A percentile compares a stretch with the other conserved stretches of the same genome.
These are phyloP conservation scores for Pseudisothecium myosuroides DNA, from an alignment of 225 moss, liverwort and hornwort genomes.

Conservation along the genomic window DNA sequence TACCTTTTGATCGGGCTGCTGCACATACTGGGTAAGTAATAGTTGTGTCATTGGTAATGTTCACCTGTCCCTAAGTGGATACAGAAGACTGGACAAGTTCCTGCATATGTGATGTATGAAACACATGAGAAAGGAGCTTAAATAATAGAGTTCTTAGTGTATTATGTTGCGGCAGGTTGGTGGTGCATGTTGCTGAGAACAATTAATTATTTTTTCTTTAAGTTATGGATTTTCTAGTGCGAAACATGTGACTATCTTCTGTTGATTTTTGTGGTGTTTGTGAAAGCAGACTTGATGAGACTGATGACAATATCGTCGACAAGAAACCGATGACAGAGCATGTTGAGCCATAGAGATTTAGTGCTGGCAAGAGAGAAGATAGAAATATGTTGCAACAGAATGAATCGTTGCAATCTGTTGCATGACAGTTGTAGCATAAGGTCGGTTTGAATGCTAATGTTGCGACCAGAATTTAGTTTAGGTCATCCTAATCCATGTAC, in stretches of 20 bases:
- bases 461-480: not conserved
- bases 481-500: not conserved
- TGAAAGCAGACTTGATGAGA: slow-evolving; percentile 2
- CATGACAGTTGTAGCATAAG: not conserved
- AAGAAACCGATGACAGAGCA: not conserved
- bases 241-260: not conserved
- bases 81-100: not conserved
- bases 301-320: slow-evolving; percentile 21
- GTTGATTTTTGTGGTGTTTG: not conserved
- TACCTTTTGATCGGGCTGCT: slow-evolving; percentile 36
- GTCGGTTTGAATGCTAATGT: not conserved
- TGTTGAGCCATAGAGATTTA: not conserved
- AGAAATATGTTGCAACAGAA: not conserved
- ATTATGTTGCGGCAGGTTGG: not conserved
- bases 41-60: not conserved
- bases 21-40: not conserved
- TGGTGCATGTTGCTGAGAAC: not conserved
- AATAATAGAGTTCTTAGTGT: not conserved
- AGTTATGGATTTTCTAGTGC: not conserved
- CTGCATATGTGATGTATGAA: not conserved
- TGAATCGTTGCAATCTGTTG: not conserved
- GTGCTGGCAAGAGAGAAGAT: not conserved
- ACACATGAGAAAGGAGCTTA: not conserved
- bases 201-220: not conserved
- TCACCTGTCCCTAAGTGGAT: not conserved